Conservation (phyloP, 495 filamentous ascomycete species). For the Zalerion maritima region DNA sequence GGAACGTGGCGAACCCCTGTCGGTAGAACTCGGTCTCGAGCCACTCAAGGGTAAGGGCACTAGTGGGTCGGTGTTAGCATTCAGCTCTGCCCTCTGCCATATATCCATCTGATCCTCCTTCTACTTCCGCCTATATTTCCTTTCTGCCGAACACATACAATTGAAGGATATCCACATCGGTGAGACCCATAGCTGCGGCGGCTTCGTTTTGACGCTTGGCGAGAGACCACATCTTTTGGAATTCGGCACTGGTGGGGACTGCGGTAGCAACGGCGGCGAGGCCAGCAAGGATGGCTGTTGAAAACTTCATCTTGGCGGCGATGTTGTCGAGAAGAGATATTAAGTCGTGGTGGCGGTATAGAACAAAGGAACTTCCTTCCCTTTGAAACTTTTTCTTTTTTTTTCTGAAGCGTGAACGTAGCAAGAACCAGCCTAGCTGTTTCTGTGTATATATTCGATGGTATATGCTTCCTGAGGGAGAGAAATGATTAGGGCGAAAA, state of each 20-base stretch:
- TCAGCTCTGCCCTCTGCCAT: not conserved
- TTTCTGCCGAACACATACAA: constrained; percentile 35
- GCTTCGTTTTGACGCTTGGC: constrained; percentile 38
- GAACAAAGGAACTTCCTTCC: not conserved
- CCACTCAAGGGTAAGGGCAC: constrained; percentile 50
- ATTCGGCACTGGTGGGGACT: constrained; percentile 28
- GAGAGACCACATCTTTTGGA: constrained; percentile 26
- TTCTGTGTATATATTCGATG: constrained; percentile 23
- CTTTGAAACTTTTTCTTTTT: constrained; percentile 10
- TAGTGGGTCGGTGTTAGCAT: constrained; percentile 15
- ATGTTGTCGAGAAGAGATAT: constrained; percentile 34
- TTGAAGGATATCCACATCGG: constrained; percentile 54
- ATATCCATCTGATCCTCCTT: not conserved
- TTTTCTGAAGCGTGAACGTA: constrained; percentile 13
- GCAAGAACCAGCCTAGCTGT: constrained; percentile 33
- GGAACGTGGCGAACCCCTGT: constrained; percentile 45
- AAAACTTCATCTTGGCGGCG: constrained; percentile 22
- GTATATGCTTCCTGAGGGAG: constrained; percentile 23
- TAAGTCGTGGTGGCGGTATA: constrained; percentile 11
- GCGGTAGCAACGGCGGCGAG: constrained; percentile 31
- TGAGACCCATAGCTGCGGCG: constrained; percentile 35
- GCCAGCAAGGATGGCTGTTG: constrained; percentile 26
- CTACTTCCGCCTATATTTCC: constrained; percentile 1
- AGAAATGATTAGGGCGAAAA: constrained; percentile 13
- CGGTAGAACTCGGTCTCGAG: constrained; percentile 49